Evolutionary conservation across 2,329 filamentous ascomycete species (phyloP).

Genomic region (Fusarium pseudocircinatum): DNA sequence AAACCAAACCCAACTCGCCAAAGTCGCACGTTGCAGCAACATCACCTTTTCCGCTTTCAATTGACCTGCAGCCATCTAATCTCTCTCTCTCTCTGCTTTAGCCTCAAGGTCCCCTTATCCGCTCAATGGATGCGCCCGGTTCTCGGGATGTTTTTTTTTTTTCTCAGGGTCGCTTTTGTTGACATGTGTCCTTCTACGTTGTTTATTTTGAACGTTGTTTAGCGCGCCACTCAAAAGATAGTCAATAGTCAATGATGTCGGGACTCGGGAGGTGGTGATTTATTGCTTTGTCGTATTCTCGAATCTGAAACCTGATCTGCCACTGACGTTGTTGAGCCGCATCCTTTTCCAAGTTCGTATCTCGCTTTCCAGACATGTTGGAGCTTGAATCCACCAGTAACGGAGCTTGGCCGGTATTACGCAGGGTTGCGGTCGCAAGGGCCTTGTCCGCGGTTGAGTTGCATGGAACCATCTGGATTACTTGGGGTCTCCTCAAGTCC

Average conservation of each 20-base stretch:
- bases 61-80: constrained; percentile 29
- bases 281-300: not conserved
- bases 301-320: constrained; percentile 16
- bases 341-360: constrained; percentile 1
- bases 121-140: constrained; percentile 27
- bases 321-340: constrained; percentile 37
- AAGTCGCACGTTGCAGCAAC: constrained; percentile 30
- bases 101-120: constrained; percentile 24
- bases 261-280: not conserved
- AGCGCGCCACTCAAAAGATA: constrained; percentile 10
- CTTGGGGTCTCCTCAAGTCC: constrained; percentile 11
- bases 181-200: not conserved
- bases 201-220: not conserved
- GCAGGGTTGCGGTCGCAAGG: constrained; percentile 23
- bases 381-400: constrained; percentile 26
- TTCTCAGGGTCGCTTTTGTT: constrained; percentile 6
- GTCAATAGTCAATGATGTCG: not conserved
- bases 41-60: constrained; percentile 19
- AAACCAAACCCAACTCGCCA: constrained; percentile 20
- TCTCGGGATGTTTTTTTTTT: constrained; percentile 19
- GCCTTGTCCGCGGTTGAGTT: constrained; percentile 16
- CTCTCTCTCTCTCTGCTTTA: constrained; percentile 22
- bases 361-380: not conserved
- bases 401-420: constrained; percentile 26
- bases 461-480: constrained; percentile 30